Percentiles rank a stretch among this genome's conserved stretches.
phyloP scores from a whole-genome alignment of 2,329 filamentous ascomycete species.

The Penicillium sp. region DNA sequence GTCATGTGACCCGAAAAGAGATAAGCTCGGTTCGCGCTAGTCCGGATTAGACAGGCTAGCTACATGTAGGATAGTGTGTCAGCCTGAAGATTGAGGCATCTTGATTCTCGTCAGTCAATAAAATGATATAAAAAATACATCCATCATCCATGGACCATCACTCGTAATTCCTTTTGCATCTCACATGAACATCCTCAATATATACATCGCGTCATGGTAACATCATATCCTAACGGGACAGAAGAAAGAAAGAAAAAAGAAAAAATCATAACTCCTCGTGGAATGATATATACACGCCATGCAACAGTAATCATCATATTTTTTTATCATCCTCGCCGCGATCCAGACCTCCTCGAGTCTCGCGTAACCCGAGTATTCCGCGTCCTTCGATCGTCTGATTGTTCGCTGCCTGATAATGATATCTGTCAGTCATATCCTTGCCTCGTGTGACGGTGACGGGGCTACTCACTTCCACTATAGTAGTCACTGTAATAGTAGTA shows the following conservation, averaged over 20 bases:
- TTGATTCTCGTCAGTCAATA: too few species aligned
- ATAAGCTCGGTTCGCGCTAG: too few species aligned
- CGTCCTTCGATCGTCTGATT: slow-evolving; percentile 31
- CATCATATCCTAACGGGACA: background rate
- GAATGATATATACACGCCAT: background rate
- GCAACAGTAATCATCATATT: background rate
- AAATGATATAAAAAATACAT: background rate
- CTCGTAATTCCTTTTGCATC: background rate
- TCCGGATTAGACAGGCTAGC: background rate
- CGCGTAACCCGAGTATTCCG: slow-evolving; percentile 33
- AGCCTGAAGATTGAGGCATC: too few species aligned
- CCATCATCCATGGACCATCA: background rate
- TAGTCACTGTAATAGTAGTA: slow-evolving; percentile 41
- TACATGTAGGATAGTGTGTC: background rate
- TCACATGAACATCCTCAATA: background rate
- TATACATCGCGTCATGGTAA: background rate
- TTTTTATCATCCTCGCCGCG: background rate
- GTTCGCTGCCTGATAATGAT: slow-evolving; percentile 41
- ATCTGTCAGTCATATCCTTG: slow-evolving; percentile 15
- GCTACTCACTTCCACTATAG: slow-evolving; percentile 38
- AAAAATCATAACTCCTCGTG: background rate
- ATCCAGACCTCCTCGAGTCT: slow-evolving; percentile 19
- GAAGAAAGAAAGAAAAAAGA: background rate
- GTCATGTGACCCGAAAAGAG: too few species aligned
- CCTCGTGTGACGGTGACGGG: background rate